Evolutionary conservation across 2,329 filamentous ascomycete species (phyloP), one percentile per base, ranked within the genome.

Genomic region (Trematosphaeria pertusa): DNA sequence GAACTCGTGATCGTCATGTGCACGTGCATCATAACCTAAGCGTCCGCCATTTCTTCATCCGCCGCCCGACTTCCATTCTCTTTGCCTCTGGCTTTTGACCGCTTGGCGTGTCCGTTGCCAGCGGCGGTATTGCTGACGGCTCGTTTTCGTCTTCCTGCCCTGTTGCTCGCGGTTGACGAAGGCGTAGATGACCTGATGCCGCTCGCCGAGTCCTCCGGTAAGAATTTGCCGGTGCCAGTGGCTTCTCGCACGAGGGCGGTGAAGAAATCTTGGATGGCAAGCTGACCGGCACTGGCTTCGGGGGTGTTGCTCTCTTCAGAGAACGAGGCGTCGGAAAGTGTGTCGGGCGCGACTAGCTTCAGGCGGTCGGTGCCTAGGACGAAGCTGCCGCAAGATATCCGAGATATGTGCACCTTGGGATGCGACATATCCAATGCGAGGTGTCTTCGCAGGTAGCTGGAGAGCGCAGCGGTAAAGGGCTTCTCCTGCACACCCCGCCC

Each of bases 341-440:
- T 57, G 28, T 66, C 59, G 5, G 65, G 59, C 37, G 70, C 46
- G 54, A 54, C 33, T 50, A 74, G 45, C 55, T 77, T 78, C 5
- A 77, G 54, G 26, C 70, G 72, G 11, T 75, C 44, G 30, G 59
- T 59, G 54, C 70, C 38, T 6, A 79, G 55, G 14, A 68, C 66
- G 57, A 78, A 76, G 28, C 69, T 69, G 26, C 65, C 68, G 59
- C 74, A 77, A 10, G 69, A 62, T 45, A 78, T 67, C 36, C 70
- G 72, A 3, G 71, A 63, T 41, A 78, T 62, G n/a, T 67, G 67
- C 5, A 75, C 70, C 15, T 63, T 69, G 14, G 70, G 61, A 46
- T 77, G 68, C 7, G 56, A 56, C 6, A 78, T 46, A 46, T 73
- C 63, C 22, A 79, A 57, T 6, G 75, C 73, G 33, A 78, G 58